Evolutionary conservation across 176 grass and related monocot species (phyloP).

Genomic region (Ananas comosus): DNA sequence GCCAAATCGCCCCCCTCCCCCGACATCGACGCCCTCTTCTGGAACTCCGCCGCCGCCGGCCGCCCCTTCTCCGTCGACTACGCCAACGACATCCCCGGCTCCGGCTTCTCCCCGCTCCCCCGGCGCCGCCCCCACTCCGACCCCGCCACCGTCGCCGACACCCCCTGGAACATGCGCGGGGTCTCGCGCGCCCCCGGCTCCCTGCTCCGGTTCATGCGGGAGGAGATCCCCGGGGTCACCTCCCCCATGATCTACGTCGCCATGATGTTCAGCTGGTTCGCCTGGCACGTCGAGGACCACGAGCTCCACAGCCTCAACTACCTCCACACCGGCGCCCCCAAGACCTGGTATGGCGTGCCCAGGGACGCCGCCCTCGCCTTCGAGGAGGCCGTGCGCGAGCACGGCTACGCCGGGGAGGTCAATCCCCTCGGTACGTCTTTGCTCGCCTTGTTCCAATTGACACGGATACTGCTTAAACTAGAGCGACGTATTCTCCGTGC

Average conservation of each 20-base stretch:
- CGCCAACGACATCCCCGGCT: constrained; percentile 79
- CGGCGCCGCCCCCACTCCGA: neutral
- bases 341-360: constrained; percentile 87
- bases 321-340: constrained; percentile 65
- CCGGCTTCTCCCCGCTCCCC: constrained; percentile 39
- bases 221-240: constrained; percentile 78
- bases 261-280: constrained; percentile 95
- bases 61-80: constrained; percentile 67
- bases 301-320: constrained; percentile 90
- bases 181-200: constrained; percentile 48
- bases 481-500: neutral
- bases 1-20: constrained; percentile 23
- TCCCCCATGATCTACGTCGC: constrained; percentile 81
- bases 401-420: constrained; percentile 67
- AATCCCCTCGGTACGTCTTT: constrained; percentile 56
- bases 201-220: constrained; percentile 57
- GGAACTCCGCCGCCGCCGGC: constrained; percentile 44
- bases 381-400: constrained; percentile 73
- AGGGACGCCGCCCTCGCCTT: constrained; percentile 70
- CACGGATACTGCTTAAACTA: too few species aligned
- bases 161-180: constrained; percentile 79
- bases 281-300: constrained; percentile 95
- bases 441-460: neutral
- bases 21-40: constrained; percentile 90
- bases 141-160: constrained; percentile 41